phyloP scores from a whole-genome alignment of 192 early-diverging fungal genomes.

The Coemansia aciculifera region DNA sequence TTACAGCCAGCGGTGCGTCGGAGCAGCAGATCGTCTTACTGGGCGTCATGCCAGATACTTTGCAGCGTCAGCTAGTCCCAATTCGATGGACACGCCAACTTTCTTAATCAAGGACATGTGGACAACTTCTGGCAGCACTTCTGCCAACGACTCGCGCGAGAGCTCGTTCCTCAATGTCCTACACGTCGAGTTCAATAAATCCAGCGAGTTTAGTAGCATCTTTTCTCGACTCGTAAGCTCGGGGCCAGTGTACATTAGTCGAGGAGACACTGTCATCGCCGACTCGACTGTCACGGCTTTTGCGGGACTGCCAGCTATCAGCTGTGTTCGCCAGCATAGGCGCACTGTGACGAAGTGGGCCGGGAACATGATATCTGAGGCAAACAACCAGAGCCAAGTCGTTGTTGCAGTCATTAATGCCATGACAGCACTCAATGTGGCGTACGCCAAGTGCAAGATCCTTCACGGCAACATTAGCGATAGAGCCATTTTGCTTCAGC shows the following conservation, averaged over 20 bases:
- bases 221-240: not conserved
- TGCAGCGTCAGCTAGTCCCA: slow-evolving; percentile 9
- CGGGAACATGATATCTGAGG: not conserved
- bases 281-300: not conserved
- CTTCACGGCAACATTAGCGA: not conserved
- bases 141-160: slow-evolving; percentile 9
- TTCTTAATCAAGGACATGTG: slow-evolving; percentile 26
- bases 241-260: not conserved
- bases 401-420: not conserved
- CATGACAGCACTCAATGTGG: not conserved
- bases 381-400: not conserved
- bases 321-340: not conserved
- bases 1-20: not conserved
- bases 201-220: not conserved
- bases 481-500: not conserved
- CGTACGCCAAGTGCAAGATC: not conserved
- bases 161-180: not conserved
- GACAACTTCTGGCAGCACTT: slow-evolving; percentile 19
- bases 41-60: slow-evolving; percentile 14
- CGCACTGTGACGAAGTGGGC: not conserved
- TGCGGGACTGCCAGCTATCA: not conserved
- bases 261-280: not conserved
- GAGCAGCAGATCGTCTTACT: not conserved
- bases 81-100: not conserved
- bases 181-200: not conserved